Evolutionary conservation across 2,329 filamentous ascomycete species (phyloP), one percentile per base, ranked within the genome.

Genomic region (Aspergillus felis): DNA sequence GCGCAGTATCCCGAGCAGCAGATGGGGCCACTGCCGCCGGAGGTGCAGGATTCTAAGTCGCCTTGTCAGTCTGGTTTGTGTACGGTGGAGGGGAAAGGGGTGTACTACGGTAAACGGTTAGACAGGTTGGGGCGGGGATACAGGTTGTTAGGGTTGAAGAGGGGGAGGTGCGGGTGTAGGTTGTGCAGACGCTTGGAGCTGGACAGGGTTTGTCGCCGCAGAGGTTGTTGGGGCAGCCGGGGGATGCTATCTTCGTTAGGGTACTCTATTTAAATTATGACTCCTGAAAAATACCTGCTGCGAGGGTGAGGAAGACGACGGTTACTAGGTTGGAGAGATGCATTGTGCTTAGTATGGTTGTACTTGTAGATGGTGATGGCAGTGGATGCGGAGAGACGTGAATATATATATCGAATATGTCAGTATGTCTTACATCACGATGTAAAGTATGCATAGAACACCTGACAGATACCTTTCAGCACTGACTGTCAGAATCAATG

Each of bases 1-100:
- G 67, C 68, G 22, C 70, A 71, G 44, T 70, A 69, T 9, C 62
- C 64, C 2, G 68, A 71, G 61, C 68, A 72, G 54, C 68, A 71
- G 3, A 55, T 62, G 4, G 59, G 28, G 3, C 56, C 56, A 22
- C 22, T 22, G 42, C 51, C 50, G 29, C 64, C 68, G 29, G 57
- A 68, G 1, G 51, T 51, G 29, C 67, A 68, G n/a, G 57, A 53
- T 6, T 46, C 42, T 46, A 20, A 1, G 35, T 41, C n/a, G 6
- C 12, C 35, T 14, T 14, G 35, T 41, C 35, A 22, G 22, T 22
- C 22, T 22, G 2, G 22, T 2, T 22, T 22, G 22, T 22, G 22
- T 22, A 22, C 22, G 22, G 22, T 22, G 22, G 22, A 22, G 22
- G 22, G 22, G 22, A 22, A 22, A 22, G 22, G 25, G 25, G 25